A percentile compares a stretch with the other conserved stretches of the same genome.
Evolutionary conservation across 495 filamentous ascomycete genomes (phyloP).

Genomic region (Patellaria atrata): DNA sequence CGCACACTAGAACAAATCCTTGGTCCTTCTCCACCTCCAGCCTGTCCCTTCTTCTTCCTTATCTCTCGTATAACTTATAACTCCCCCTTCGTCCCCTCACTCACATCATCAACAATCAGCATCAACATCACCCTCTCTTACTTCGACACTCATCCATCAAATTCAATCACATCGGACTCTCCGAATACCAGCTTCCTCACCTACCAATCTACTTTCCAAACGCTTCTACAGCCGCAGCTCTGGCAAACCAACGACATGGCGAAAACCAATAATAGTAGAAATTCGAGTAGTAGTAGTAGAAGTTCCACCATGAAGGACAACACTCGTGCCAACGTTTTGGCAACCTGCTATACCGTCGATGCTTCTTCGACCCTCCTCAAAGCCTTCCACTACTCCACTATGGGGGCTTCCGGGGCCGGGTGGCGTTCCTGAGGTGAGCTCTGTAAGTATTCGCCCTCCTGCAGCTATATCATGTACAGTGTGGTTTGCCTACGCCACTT

Average conservation of each 20-base stretch:
- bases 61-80: too few species aligned
- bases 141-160: not conserved
- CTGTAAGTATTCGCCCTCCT: constrained; percentile 21
- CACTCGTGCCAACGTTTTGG: constrained; percentile 48
- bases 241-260: constrained; percentile 30
- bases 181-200: not conserved
- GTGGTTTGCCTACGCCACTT: not conserved
- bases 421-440: constrained; percentile 96
- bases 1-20: too few species aligned
- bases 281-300: constrained; percentile 55
- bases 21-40: too few species aligned
- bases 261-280: constrained; percentile 34
- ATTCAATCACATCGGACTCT: not conserved
- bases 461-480: not conserved
- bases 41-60: too few species aligned
- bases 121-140: not conserved
- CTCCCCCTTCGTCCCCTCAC: constrained; percentile 3
- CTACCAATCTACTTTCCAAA: not conserved
- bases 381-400: constrained; percentile 92
- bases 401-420: constrained; percentile 71
- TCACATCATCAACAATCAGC: not conserved
- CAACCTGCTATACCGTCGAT: constrained; percentile 67
- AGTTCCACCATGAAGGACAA: constrained; percentile 42
- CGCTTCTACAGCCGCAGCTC: constrained; percentile 17
- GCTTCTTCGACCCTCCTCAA: constrained; percentile 42